These are phyloP conservation scores for Mycena indigotica DNA, from an alignment of 768 basidiomycete genomes.

Conservation along the genomic window DNA sequence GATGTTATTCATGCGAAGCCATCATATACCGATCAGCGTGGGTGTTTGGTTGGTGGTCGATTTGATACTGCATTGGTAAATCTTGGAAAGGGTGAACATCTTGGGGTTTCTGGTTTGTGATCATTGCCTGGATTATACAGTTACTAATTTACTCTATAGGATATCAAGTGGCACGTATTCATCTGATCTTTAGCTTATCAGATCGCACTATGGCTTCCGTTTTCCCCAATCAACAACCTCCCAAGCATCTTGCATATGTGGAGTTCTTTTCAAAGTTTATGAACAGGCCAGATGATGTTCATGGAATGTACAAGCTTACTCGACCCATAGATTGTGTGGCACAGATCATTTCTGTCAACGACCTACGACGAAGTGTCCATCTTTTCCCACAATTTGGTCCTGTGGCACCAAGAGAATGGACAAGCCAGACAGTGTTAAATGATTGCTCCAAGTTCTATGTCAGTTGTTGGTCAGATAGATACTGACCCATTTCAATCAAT, in stretches of 20 bases:
- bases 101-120: slow-evolving; percentile 20
- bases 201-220: neutral
- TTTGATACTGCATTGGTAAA: slow-evolving; percentile 41
- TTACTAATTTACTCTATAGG: slow-evolving; percentile 22
- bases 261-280: slow-evolving; percentile 32
- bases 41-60: slow-evolving; percentile 22
- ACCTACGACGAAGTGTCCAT: slow-evolving; percentile 26
- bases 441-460: slow-evolving; percentile 4
- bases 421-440: slow-evolving; percentile 22
- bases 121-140: neutral
- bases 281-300: neutral
- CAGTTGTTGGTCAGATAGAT: slow-evolving; percentile 6
- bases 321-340: neutral
- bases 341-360: slow-evolving; percentile 17
- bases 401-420: slow-evolving; percentile 25
- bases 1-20: slow-evolving; percentile 32
- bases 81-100: slow-evolving; percentile 6
- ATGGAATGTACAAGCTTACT: slow-evolving; percentile 16
- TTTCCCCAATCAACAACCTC: slow-evolving; percentile 3
- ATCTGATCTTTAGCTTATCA: slow-evolving; percentile 1
- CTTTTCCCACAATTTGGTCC: slow-evolving; percentile 27
- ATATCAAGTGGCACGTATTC: slow-evolving; percentile 27
- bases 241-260: slow-evolving; percentile 31
- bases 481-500: no score
- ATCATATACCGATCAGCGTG: slow-evolving; percentile 9